Conservation (phyloP, 2,329 filamentous ascomycete genomes). For the Alternaria sp. region DNA sequence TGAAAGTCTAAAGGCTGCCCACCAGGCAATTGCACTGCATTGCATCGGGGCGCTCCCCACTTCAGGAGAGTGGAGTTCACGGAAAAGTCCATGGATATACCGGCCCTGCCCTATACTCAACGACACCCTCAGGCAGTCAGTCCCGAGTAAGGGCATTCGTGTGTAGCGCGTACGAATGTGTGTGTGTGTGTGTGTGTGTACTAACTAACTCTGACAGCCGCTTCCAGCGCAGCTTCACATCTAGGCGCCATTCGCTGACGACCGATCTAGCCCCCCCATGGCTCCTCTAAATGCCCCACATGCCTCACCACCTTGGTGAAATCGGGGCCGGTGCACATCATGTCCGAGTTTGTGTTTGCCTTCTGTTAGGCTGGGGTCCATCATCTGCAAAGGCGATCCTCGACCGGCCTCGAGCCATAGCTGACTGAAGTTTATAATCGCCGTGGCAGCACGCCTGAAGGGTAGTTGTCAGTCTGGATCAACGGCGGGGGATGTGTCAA, state of each 20-base stretch:
- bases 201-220: slow-evolving; percentile 32
- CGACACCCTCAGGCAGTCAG: slow-evolving; percentile 34
- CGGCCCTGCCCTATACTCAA: slow-evolving; percentile 43
- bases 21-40: slow-evolving; percentile 37
- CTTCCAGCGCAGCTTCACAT: slow-evolving; percentile 20
- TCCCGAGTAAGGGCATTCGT: slow-evolving; percentile 36
- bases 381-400: slow-evolving; percentile 49
- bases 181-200: background rate
- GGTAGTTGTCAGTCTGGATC: slow-evolving; percentile 43
- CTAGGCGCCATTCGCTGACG: slow-evolving; percentile 9
- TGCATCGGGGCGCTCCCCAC: slow-evolving; percentile 47
- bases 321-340: slow-evolving; percentile 27
- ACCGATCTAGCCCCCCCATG: slow-evolving; percentile 21
- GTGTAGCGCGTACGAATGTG: slow-evolving; percentile 36
- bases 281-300: slow-evolving; percentile 31
- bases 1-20: slow-evolving; percentile 35
- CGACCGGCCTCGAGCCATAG: slow-evolving; percentile 23
- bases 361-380: slow-evolving; percentile 17
- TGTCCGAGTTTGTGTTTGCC: slow-evolving; percentile 31
- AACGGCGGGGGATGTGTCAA: slow-evolving; percentile 40
- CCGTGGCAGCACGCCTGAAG: slow-evolving; percentile 27
- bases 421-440: slow-evolving; percentile 21
- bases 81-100: slow-evolving; percentile 30
- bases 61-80: slow-evolving; percentile 35
- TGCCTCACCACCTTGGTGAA: slow-evolving; percentile 31